Base-by-base conservation (phyloP, 2,329 filamentous ascomycete genomes). In the Coleophoma cylindrospora region DNA sequence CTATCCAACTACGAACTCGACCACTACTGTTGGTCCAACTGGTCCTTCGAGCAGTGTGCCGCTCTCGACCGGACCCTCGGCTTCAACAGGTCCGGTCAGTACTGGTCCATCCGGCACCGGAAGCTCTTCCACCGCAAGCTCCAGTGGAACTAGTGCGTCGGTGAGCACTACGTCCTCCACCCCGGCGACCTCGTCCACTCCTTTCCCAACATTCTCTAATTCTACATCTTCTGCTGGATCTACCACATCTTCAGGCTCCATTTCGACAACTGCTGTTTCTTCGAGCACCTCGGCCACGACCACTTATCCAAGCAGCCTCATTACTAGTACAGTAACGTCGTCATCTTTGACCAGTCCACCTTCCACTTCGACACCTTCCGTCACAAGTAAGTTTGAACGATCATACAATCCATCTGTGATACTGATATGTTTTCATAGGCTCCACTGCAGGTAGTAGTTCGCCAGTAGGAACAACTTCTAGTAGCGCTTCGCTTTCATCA, bases 181-280 rank as follows among this genome's bases (percentile, higher is more conserved):
- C n/a, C 15, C 10, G 8, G 40, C 15, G n/a, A 43, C n/a, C 19
- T 43, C 54, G 3, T 49, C 51, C 8, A 21, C 40, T 40, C 50
- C 54, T 21, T 57, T 49, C 21, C 41, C 50, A 45, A 44, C 34
- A 19, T 27, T 49, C 19, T 51, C 47, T n/a, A 55, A 50, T 32
- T 40, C 44, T 8, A 56, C 54, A 4, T 43, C 40, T 10, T 19
- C 40, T 8, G 36, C 34, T 27, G 51, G 46, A 17, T 41, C 55
- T 22, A 54, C 47, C 11, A 32, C 41, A 21, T 27, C 41, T 27
- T 33, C 41, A 10, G 3, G 12, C 27, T 44, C 21, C 15, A 22
- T 43, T 43, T 9, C 19, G 14, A 12, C 41, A n/a, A 43, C 17
- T 32, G 8, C 19, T 22, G 21, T 13, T 12, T 6, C 22, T 21